phyloP scores from a whole-genome alignment of 2,329 filamentous ascomycete genomes.

The Xenosphaeropsis pyriputrescens region DNA sequence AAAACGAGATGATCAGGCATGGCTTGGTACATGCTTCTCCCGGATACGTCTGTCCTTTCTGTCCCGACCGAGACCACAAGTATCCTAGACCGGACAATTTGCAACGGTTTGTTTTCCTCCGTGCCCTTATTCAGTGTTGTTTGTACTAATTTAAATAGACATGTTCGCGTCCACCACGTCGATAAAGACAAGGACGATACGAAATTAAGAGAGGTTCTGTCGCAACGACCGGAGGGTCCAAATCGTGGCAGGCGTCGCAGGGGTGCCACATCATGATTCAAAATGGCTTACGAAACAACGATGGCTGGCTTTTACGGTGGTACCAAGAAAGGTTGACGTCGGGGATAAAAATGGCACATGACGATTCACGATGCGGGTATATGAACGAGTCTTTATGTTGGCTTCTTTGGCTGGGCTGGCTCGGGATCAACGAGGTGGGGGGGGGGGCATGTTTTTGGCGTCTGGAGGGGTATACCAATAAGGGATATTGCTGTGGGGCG shows the following conservation, averaged over 20 bases:
- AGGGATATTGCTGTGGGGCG: too few species aligned
- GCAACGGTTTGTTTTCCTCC: conserved; percentile 53
- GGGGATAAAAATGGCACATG: too few species aligned
- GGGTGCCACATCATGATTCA: conserved; percentile 23
- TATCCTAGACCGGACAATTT: conserved; percentile 94
- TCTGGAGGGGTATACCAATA: too few species aligned
- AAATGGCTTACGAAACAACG: not conserved
- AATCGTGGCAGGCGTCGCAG: conserved; percentile 66
- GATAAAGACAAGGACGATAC: conserved; percentile 86
- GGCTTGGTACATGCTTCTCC: conserved; percentile 89
- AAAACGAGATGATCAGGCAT: conserved; percentile 61
- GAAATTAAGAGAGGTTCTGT: conserved; percentile 64
- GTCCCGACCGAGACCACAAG: conserved; percentile 81
- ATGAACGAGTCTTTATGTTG: too few species aligned
- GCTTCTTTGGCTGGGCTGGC: too few species aligned
- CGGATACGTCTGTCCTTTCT: conserved; percentile 93
- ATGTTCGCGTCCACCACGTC: conserved; percentile 82
- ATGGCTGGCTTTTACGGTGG: not conserved
- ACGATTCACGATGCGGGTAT: too few species aligned
- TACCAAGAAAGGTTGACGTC: too few species aligned
- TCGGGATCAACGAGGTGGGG: too few species aligned
- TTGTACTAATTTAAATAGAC: conserved; percentile 32
- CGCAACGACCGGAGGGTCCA: conserved; percentile 73
- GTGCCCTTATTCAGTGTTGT: not conserved
- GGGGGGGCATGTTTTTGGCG: too few species aligned